Base-by-base conservation (phyloP, 345 rosid genomes). In the Bruguiera sexangula region DNA sequence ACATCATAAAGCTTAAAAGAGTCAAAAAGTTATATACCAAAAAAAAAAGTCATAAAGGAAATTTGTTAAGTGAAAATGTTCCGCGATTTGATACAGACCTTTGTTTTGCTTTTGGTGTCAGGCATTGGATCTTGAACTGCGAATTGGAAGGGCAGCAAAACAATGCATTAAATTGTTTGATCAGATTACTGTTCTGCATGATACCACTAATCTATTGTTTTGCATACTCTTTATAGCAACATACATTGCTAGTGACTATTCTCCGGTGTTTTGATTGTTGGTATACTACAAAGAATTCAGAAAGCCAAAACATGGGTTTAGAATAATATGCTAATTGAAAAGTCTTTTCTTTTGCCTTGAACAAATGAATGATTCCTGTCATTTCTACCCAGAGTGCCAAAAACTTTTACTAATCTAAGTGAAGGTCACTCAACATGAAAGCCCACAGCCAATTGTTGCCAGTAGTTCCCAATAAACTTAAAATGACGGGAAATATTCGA, bases 41-140 rank as follows among this genome's bases (percentile, higher is more conserved):
- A 13, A n/a, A 58, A 13, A 57, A 26, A 57, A 24, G 62, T 27
- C 60, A 5, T 31, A 6, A 1, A 32, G 34, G 19, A 66, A 55
- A 55, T 55, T 55, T 5, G 3, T 24, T 24, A 22, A 55, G n/a
- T 18, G 37, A 32, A 24, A 18, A 26, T 58, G 36, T 22, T 63
- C 48, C 19, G 7, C 6, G 6, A 21, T 34, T 37, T 56, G 26
- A 43, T 64, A 66, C 81, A n/a, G 27, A 85, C 89, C 85, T 79
- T 37, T 68, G 80, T 30, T 79, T 75, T 67, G 64, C 22, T 60
- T 75, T 83, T 62, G 87, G 87, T 48, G 85, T 82, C 63, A 78
- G 70, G 75, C 88, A 84, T 24, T 84, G 84, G 69, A 85, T 73
- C 55, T 73, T 81, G 63, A 80, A 71, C 93, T 84, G 87, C 56